Evolutionary conservation across 2,329 filamentous ascomycete genomes (phyloP).

Genomic region (Periconia sp.): DNA sequence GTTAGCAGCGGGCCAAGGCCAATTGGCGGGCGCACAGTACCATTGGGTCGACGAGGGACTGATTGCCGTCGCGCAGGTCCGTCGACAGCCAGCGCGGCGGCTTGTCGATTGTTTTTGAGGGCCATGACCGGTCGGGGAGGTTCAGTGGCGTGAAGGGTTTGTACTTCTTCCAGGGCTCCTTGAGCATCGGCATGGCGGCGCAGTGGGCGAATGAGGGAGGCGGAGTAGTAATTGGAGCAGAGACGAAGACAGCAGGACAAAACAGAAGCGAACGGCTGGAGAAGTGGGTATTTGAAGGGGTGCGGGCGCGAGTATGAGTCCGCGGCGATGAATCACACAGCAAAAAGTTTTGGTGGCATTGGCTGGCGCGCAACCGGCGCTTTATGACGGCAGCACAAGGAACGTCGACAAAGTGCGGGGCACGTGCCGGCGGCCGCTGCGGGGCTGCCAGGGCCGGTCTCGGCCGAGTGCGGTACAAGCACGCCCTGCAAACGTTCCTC

Average conservation of each 20-base stretch:
- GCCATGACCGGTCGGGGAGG: conserved; percentile 80
- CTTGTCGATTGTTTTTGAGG: conserved; percentile 79
- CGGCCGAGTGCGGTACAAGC: no score
- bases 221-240: not conserved
- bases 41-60: conserved; percentile 93
- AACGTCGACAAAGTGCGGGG: conserved; percentile 4
- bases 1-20: conserved; percentile 12
- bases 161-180: conserved; percentile 80
- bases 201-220: not conserved
- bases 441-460: no score
- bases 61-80: conserved; percentile 90
- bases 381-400: conserved; percentile 12
- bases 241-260: not conserved
- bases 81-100: conserved; percentile 90
- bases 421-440: no score
- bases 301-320: no score
- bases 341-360: no score
- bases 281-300: no score
- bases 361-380: not conserved
- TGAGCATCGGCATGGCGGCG: conserved; percentile 63
- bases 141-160: conserved; percentile 70
- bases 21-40: conserved; percentile 47
- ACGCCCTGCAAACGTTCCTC: no score
- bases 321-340: no score
- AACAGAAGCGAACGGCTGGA: no score